Percentiles rank a stretch among this genome's conserved stretches.
phyloP scores from a whole-genome alignment of 441 rosid genomes.

The Bocquillonia castaneifolia region DNA sequence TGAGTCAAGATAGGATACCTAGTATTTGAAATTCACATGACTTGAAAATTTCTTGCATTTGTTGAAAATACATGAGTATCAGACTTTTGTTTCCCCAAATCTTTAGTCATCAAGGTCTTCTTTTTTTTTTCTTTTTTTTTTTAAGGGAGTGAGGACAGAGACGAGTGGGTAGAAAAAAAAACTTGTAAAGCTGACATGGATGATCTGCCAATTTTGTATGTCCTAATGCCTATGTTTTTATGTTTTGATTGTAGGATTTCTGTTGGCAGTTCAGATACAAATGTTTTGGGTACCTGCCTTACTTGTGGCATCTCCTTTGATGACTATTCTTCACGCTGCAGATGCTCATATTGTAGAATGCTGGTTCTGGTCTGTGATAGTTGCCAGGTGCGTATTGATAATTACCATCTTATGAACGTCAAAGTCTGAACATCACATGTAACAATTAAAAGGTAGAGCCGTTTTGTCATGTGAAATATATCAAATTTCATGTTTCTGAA shows the following conservation, averaged over 20 bases:
- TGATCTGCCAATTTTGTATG: not conserved
- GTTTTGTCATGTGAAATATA: not conserved
- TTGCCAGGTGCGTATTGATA: conserved; percentile 50
- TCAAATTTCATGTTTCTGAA: not conserved
- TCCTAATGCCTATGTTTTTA: conserved; percentile 2
- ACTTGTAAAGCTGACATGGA: not conserved
- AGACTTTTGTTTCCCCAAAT: not conserved
- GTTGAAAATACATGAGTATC: not conserved
- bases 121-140: no score
- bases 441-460: not conserved
- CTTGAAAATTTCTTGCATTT: not conserved
- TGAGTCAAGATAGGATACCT: not conserved
- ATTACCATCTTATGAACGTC: not conserved
- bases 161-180: not conserved
- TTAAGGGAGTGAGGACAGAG: not conserved
- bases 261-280: conserved; percentile 67
- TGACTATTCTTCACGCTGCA: conserved; percentile 75
- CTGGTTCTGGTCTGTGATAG: conserved; percentile 81
- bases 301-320: conserved; percentile 62
- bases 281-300: conserved; percentile 63
- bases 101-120: not conserved
- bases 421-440: not conserved
- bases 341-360: conserved; percentile 76
- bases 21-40: conserved; percentile 6
- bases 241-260: conserved; percentile 54